Evolutionary conservation across 108 stramenopile genomes (phyloP).

Genomic region (Cyclotella kingstonii): DNA sequence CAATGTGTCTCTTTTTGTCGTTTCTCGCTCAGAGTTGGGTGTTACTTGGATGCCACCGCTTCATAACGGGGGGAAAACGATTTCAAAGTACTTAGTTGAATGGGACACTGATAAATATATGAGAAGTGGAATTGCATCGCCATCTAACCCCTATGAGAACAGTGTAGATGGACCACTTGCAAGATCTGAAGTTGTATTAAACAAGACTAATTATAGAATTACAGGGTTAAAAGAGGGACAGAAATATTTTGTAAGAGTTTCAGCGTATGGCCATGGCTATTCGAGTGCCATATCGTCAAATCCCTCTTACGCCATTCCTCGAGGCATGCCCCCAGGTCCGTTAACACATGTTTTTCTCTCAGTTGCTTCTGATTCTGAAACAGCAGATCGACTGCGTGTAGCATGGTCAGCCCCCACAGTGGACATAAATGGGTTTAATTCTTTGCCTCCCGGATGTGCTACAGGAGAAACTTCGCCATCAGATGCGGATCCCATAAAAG

Average conservation of each 20-base stretch:
- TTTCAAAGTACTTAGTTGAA: slow-evolving; percentile 68
- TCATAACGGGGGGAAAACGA: slow-evolving; percentile 51
- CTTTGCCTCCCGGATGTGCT: slow-evolving; percentile 31
- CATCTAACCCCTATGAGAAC: slow-evolving; percentile 37
- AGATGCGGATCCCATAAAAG: slow-evolving; percentile 28
- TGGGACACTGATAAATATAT: slow-evolving; percentile 55
- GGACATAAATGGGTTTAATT: slow-evolving; percentile 34
- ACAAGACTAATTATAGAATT: slow-evolving; percentile 38
- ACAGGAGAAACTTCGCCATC: slow-evolving; percentile 30
- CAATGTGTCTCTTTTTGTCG: slow-evolving; percentile 48
- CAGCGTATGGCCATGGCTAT: slow-evolving; percentile 57
- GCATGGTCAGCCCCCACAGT: slow-evolving; percentile 43
- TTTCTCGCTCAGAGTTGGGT: slow-evolving; percentile 56
- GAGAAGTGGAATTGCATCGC: slow-evolving; percentile 28
- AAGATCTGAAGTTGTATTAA: slow-evolving; percentile 43
- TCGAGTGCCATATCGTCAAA: slow-evolving; percentile 41
- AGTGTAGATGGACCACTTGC: slow-evolving; percentile 32
- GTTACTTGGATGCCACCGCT: slow-evolving; percentile 52
- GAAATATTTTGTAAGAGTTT: slow-evolving; percentile 53
- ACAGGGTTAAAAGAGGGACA: slow-evolving; percentile 38
- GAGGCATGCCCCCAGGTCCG: slow-evolving; percentile 32
- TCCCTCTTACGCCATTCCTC: slow-evolving; percentile 35
- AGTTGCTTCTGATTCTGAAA: slow-evolving; percentile 36
- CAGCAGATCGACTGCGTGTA: slow-evolving; percentile 49
- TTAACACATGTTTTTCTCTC: slow-evolving; percentile 25